Percentiles rank a stretch among this genome's conserved stretches.
These are phyloP conservation scores for Rhododendron williamsianum DNA, from an alignment of 148 eudicot species.

Conservation along the genomic window DNA sequence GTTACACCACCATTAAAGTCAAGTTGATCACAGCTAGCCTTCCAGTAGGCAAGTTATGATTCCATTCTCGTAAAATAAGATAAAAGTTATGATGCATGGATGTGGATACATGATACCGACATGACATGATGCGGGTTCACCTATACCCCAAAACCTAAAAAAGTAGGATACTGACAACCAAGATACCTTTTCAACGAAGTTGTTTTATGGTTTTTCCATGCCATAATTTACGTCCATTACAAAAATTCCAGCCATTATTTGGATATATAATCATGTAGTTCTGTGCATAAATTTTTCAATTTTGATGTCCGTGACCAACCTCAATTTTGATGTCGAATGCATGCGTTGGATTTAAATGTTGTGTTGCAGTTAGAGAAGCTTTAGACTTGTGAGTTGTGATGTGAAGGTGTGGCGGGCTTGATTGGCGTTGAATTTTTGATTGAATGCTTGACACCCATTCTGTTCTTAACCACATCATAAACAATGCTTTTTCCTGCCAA, in stretches of 20 bases:
- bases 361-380: background rate
- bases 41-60: background rate
- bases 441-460: background rate
- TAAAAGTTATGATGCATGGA: background rate
- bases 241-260: background rate
- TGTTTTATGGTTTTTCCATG: background rate
- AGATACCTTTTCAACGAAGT: background rate
- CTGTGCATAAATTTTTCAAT: background rate
- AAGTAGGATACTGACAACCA: background rate
- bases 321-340: background rate
- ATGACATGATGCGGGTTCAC: background rate
- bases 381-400: background rate
- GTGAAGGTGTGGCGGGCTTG: background rate
- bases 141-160: background rate
- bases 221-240: background rate
- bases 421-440: background rate
- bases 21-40: conserved; percentile 1
- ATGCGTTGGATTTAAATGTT: background rate
- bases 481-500: background rate
- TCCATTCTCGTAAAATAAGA: background rate
- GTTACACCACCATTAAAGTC: background rate
- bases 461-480: background rate
- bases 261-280: background rate
- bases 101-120: background rate
- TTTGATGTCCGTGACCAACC: background rate